Percentiles rank a stretch among this genome's conserved stretches.
phyloP scores from a whole-genome alignment of 805 yeast species.

The Torulaspora franciscae region DNA sequence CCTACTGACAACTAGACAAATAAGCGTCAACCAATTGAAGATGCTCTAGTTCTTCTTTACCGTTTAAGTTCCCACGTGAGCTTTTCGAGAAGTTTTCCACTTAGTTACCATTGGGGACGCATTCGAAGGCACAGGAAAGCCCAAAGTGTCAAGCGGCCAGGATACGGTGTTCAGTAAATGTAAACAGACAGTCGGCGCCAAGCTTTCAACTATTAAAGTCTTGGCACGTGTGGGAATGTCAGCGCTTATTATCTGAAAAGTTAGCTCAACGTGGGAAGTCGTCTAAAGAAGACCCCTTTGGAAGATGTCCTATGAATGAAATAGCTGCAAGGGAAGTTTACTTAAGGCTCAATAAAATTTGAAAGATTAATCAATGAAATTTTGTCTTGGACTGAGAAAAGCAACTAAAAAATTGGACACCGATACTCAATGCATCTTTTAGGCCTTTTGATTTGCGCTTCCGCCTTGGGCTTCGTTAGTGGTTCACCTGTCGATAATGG shows the following conservation, averaged over 20 bases:
- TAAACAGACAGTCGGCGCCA: not conserved
- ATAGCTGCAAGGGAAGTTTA: not conserved
- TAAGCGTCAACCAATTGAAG: not conserved
- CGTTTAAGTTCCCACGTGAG: not conserved
- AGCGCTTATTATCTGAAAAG: not conserved
- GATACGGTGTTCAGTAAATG: not conserved
- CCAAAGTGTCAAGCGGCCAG: not conserved
- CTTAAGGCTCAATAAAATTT: not conserved
- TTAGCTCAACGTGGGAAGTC: not conserved
- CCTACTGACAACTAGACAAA: not conserved
- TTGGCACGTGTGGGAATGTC: conserved; percentile 1
- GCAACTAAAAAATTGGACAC: not conserved
- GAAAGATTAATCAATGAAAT: not conserved
- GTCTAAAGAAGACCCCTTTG: not conserved
- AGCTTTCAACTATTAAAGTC: not conserved
- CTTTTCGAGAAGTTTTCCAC: not conserved
- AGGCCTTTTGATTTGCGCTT: conserved; percentile 1
- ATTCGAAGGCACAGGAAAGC: not conserved
- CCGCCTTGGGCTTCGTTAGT: conserved; percentile 1
- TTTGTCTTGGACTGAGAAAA: not conserved
- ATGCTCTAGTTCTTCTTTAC: not conserved
- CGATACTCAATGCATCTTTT: not conserved
- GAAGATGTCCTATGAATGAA: not conserved
- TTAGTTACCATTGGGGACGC: not conserved
- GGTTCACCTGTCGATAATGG: conserved; percentile 11